Evolutionary conservation across 164 flowering plant genomes (phyloP), one percentile per base, ranked within the genome.

Genomic region (Saururus chinensis): DNA sequence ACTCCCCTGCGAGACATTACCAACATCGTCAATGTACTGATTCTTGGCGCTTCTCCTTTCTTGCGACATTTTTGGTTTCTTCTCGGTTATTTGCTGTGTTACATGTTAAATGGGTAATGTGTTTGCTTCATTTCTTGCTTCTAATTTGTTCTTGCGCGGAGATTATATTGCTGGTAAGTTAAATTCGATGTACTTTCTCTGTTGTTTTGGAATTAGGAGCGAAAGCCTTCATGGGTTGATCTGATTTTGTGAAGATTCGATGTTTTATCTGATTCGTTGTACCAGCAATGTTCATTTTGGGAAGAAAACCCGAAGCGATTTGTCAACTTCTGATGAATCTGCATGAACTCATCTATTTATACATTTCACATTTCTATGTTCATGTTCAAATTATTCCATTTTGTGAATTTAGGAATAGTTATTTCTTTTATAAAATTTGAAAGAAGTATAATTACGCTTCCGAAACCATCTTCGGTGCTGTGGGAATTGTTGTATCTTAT

Each of bases 1-100:
- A 78, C 76, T 12, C 89, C 96, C 57, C 84, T 88, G 24, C 80
- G 76, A 0, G 96, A 88, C 54, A 70, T 85, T 41, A 85, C 88
- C 35, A 69, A 70, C 19, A 60, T 88, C 69, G 79, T 73, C 4
- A 65, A 80, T 79, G 95, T 88, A 77, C 59, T 19, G 0, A 54
- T 23, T 21, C 41, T 53, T n/a, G 1, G 9, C 41, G 40, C 48
- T 7, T 45, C 24, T 21, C 22, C 25, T 53, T 25, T 41, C 51
- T 40, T 24, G 54, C 54, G 9, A 35, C 19, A 9, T 17, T 53
- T 52, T 37, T 42, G 5, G 16, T 19, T 51, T 53, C 40, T 40
- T 30, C 37, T 20, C 11, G 21, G 24, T 45, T 48, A 2, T n/a
- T 59, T 40, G 49, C 49, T 8, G 21, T 20, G 8, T 37, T 4